Evolutionary conservation across 2,329 filamentous ascomycete species (phyloP).

Genomic region (Coleophoma crateriformis): DNA sequence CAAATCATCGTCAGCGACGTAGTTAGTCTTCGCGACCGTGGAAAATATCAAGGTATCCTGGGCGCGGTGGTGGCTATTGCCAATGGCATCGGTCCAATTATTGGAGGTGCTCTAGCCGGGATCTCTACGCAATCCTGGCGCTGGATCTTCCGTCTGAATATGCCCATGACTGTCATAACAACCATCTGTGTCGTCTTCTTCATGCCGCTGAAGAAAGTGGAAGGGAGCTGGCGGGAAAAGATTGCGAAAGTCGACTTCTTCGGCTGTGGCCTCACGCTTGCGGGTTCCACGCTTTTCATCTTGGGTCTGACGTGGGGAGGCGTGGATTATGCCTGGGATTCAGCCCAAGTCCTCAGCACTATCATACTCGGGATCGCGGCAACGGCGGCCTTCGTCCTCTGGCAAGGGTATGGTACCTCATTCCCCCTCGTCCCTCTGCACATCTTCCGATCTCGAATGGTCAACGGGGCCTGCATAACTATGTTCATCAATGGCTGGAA

Average conservation of each 20-base stretch:
- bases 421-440: slow-evolving; percentile 23
- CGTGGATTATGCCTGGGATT: slow-evolving; percentile 47
- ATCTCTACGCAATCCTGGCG: slow-evolving; percentile 7
- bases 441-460: slow-evolving; percentile 47
- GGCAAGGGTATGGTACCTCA: slow-evolving; percentile 3
- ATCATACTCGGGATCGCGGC: slow-evolving; percentile 38
- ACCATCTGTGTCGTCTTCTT: slow-evolving; percentile 44
- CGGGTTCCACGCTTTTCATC: slow-evolving; percentile 39
- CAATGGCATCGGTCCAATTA: slow-evolving; percentile 48
- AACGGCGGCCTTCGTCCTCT: not conserved
- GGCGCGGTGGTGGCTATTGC: slow-evolving; percentile 47
- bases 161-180: slow-evolving; percentile 44
- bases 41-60: slow-evolving; percentile 23
- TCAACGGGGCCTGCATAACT: slow-evolving; percentile 48
- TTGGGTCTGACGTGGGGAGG: slow-evolving; percentile 49
- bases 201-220: slow-evolving; percentile 50
- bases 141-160: slow-evolving; percentile 32
- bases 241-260: slow-evolving; percentile 25
- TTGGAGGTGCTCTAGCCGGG: slow-evolving; percentile 39
- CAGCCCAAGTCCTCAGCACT: slow-evolving; percentile 44
- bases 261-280: slow-evolving; percentile 33
- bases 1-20: slow-evolving; percentile 44
- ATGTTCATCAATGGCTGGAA: slow-evolving; percentile 57
- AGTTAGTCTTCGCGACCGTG: slow-evolving; percentile 39
- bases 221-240: slow-evolving; percentile 45